phyloP scores from a whole-genome alignment of 805 yeast species.

The Hanseniaspora guilliermondii region DNA sequence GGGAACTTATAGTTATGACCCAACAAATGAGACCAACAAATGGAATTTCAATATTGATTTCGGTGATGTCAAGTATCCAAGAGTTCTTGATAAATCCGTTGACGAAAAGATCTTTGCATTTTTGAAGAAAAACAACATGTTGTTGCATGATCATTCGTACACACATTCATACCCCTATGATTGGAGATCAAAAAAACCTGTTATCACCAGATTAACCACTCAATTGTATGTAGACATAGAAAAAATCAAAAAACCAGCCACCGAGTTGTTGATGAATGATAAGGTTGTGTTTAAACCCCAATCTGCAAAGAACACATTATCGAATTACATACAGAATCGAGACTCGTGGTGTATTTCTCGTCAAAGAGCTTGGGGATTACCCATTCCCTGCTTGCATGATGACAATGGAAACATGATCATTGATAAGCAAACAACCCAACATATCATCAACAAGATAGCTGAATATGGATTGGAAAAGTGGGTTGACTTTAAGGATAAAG shows the following conservation, averaged over 20 bases:
- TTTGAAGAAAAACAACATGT: conserved; percentile 33
- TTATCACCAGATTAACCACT: conserved; percentile 87
- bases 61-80: neutral
- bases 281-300: conserved; percentile 63
- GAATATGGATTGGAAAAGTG: conserved; percentile 48
- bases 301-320: conserved; percentile 55
- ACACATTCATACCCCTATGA: conserved; percentile 88
- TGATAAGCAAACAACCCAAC: conserved; percentile 42
- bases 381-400: conserved; percentile 74
- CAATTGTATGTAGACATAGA: conserved; percentile 78
- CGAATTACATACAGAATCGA: conserved; percentile 61
- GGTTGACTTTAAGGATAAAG: conserved; percentile 58
- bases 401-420: conserved; percentile 53
- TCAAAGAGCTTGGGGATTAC: conserved; percentile 97
- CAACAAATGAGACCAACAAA: conserved; percentile 32
- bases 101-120: conserved; percentile 34
- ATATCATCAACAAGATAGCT: conserved; percentile 44
- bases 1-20: conserved; percentile 41
- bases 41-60: conserved; percentile 7
- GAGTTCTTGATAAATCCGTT: conserved; percentile 47
- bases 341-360: conserved; percentile 97
- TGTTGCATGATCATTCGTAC: conserved; percentile 40
- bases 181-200: conserved; percentile 93
- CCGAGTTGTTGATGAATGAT: neutral
- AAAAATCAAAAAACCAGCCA: neutral